Percentiles rank a stretch among this genome's conserved stretches.
phyloP scores from a whole-genome alignment of 2,329 filamentous ascomycete species.

The Metarhizium humberi region DNA sequence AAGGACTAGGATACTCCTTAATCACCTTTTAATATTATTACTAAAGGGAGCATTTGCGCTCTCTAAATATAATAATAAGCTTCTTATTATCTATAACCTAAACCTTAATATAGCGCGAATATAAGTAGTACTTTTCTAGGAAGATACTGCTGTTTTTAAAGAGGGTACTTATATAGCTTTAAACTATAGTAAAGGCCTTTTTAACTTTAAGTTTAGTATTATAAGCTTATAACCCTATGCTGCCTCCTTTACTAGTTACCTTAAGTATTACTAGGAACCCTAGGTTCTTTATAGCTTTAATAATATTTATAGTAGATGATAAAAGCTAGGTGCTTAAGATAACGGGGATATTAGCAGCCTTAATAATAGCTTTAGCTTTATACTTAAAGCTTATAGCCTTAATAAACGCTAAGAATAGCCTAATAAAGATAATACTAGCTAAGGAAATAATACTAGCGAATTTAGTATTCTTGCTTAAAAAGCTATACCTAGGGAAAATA shows the following conservation, averaged over 20 bases:
- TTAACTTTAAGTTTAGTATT: conserved; percentile 39
- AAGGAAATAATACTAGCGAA: conserved; percentile 43
- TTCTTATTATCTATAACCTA: conserved; percentile 57
- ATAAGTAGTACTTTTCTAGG: conserved; percentile 52
- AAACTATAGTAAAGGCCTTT: conserved; percentile 40
- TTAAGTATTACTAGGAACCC: conserved; percentile 45
- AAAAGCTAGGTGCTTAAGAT: conserved; percentile 25
- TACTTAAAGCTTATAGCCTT: conserved; percentile 42
- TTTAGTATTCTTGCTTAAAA: conserved; percentile 22
- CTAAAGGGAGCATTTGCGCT: conserved; percentile 60
- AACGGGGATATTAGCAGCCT: conserved; percentile 31
- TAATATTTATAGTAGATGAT: conserved; percentile 37
- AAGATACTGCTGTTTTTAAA: conserved; percentile 55
- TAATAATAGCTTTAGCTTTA: conserved; percentile 42
- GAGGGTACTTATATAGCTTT: conserved; percentile 43
- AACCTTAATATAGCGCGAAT: conserved; percentile 57
- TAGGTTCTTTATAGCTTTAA: conserved; percentile 28
- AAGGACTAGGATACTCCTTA: conserved; percentile 59
- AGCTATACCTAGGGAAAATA: conserved; percentile 31
- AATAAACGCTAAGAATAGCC: conserved; percentile 42
- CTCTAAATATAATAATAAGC: conserved; percentile 46
- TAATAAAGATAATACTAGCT: conserved; percentile 46
- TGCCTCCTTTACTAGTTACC: conserved; percentile 52
- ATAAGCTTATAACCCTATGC: conserved; percentile 54
- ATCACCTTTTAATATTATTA: conserved; percentile 62